Evolutionary conservation across 176 grass and related monocot species (phyloP), one percentile per base, ranked within the genome.

Genomic region (Tillandsia leiboldiana): DNA sequence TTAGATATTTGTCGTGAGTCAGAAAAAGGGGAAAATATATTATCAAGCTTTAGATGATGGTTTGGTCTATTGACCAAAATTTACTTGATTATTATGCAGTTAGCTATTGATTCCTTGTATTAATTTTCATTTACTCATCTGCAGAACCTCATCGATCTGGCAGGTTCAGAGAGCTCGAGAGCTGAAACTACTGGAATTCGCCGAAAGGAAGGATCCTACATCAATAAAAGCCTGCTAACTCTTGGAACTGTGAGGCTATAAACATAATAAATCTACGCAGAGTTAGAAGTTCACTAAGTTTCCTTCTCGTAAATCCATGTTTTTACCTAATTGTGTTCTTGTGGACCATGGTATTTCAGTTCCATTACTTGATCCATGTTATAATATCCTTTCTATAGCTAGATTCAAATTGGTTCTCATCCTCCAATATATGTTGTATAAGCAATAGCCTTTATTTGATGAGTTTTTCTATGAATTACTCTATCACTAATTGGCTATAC

Each of bases 141-240:
- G 90, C 90, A 99, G 95, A 93, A 94, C 84, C 87, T 99, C 75
- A 99, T 99, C 83, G 95, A 99, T 90, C 84, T 99, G 75, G 95
- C 95, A 78, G 95, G 90, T 86, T 99, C 95, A 72, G 95, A 99
- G 82, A 99, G 90, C 78, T 99, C 95, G 76, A 90, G 80, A 79
- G 95, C 85, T 49, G 95, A 99, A 87, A 99, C 95, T 28, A 94
- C 95, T 72, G 95, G 95, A 86, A 80, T 99, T 69, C 95, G 85
- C 58, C 83, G 84, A 65, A 99, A 99, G 82, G 95, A 99, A 87
- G 95, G 95, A 85, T 94, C 90, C 83, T 99, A 99, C 78, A 99
- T 99, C 27, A 99, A 99, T 83, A 99, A 99, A 88, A 94, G 90
- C 80, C 80, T 99, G 74, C 84, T 99, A 81, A 94, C 95, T 82